A percentile compares a stretch with the other conserved stretches of the same genome.
phyloP scores from a whole-genome alignment of 768 basidiomycete genomes.

The Mycena venus region DNA sequence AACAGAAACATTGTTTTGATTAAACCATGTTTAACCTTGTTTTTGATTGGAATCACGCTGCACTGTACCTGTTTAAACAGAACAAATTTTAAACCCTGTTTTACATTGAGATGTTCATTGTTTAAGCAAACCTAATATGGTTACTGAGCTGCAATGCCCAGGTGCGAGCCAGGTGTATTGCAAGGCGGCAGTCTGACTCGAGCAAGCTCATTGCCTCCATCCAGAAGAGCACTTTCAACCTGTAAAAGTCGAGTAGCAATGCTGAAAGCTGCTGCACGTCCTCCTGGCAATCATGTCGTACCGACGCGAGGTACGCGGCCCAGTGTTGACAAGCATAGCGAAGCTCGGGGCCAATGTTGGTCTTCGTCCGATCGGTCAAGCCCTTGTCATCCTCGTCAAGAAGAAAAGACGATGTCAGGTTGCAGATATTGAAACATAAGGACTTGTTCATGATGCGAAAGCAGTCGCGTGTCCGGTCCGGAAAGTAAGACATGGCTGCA shows the following conservation, averaged over 20 bases:
- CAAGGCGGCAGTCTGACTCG: neutral
- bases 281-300: neutral
- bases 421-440: conserved; percentile 12
- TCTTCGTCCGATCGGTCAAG: neutral
- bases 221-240: conserved; percentile 19
- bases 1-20: too few species aligned
- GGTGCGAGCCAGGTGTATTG: neutral
- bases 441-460: conserved; percentile 9
- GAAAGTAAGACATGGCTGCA: neutral
- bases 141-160: neutral
- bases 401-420: neutral
- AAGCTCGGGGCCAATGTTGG: neutral
- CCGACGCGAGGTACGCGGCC: conserved; percentile 2
- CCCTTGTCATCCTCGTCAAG: neutral
- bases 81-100: too few species aligned
- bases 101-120: too few species aligned
- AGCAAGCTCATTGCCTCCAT: conserved; percentile 16
- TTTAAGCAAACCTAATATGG: too few species aligned
- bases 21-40: too few species aligned
- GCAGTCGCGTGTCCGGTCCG: conserved; percentile 1
- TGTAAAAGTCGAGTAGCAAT: conserved; percentile 1
- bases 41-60: too few species aligned
- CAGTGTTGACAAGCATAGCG: conserved; percentile 18
- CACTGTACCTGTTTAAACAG: too few species aligned
- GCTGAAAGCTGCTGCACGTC: neutral